phyloP scores from a whole-genome alignment of 2,329 filamentous ascomycete genomes.

The Fusarium sacchari region DNA sequence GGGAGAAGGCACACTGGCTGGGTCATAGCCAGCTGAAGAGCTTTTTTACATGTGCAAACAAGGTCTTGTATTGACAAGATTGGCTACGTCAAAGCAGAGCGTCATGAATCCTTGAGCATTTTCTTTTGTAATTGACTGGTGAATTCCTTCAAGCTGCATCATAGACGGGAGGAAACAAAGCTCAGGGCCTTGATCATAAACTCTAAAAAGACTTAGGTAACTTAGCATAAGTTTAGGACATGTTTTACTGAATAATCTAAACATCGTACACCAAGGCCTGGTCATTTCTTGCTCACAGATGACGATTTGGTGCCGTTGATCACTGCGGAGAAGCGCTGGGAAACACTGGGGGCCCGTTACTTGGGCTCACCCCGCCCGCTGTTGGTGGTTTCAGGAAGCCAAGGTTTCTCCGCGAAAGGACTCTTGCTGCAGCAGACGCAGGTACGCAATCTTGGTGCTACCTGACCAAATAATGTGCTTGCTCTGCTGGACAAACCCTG shows the following conservation, averaged over 20 bases:
- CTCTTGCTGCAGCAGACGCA: not conserved
- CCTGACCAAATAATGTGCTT: not conserved
- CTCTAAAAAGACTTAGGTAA: too few relatives aligned
- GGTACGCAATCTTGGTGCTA: not conserved
- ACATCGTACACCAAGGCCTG: too few relatives aligned
- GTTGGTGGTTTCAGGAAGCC: not conserved
- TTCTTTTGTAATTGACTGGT: not conserved
- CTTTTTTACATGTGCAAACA: not conserved
- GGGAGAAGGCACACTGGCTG: not conserved
- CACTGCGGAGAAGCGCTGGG: not conserved
- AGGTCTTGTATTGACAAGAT: not conserved
- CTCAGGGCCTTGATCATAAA: accelerated
- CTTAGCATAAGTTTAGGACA: not conserved
- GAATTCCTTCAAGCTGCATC: not conserved
- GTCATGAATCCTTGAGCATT: not conserved
- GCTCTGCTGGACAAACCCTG: not conserved
- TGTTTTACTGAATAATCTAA: accelerated
- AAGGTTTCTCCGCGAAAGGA: not conserved
- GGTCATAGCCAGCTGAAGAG: not conserved
- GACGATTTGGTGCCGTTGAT: not conserved
- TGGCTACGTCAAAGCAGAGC: not conserved
- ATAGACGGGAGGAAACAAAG: accelerated
- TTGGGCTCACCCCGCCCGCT: not conserved
- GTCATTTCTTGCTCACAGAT: not conserved
- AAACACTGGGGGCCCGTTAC: not conserved